These are phyloP conservation scores for Reutealis trisperma DNA, from an alignment of 345 rosid genomes.

Conservation along the genomic window DNA sequence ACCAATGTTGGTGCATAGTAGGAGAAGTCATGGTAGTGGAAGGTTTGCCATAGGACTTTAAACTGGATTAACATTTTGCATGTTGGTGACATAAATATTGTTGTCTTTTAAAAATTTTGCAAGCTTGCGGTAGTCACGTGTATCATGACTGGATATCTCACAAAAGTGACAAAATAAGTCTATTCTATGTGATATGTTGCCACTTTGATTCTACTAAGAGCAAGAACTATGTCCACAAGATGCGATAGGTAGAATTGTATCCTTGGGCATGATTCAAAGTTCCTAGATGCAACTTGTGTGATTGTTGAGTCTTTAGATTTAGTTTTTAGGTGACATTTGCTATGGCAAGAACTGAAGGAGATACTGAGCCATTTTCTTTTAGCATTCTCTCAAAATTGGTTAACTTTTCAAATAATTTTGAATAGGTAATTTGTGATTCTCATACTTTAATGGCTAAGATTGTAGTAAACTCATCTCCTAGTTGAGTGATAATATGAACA, in stretches of 20 bases:
- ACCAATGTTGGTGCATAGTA: too few species aligned
- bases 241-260: too few species aligned
- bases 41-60: background rate
- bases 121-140: background rate
- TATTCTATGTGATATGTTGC: background rate
- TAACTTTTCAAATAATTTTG: background rate
- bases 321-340: background rate
- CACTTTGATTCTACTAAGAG: background rate
- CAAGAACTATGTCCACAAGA: too few species aligned
- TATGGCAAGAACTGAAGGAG: background rate
- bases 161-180: background rate
- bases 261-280: too few species aligned
- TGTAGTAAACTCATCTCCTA: constrained; percentile 1
- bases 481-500: background rate
- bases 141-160: background rate
- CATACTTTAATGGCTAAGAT: background rate
- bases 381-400: background rate
- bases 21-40: too few species aligned
- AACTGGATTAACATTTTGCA: background rate
- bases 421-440: background rate
- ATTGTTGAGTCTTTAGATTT: too few species aligned
- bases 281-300: too few species aligned
- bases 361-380: background rate
- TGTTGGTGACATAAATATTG: background rate
- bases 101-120: background rate